Conservation (phyloP, 495 filamentous ascomycete species). For the Hypoxylon subgilvum region DNA sequence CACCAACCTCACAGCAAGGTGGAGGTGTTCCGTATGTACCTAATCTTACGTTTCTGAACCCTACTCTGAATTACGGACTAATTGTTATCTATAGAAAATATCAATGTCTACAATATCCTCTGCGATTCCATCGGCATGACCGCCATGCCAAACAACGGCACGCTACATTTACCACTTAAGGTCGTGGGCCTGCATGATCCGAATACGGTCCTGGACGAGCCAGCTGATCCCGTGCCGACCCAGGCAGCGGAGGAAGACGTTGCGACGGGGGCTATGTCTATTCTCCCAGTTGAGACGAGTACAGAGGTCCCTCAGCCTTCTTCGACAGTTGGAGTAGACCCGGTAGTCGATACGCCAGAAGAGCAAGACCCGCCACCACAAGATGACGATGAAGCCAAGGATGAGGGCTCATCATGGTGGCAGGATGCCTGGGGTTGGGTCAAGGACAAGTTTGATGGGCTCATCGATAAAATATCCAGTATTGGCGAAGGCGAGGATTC, state of each 20-base stretch:
- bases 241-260: constrained; percentile 17
- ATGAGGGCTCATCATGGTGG: constrained; percentile 29
- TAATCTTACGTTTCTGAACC: neutral
- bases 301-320: constrained; percentile 12
- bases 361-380: constrained; percentile 31
- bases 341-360: constrained; percentile 7
- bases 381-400: constrained; percentile 22
- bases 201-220: constrained; percentile 38
- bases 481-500: constrained; percentile 9
- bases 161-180: constrained; percentile 75
- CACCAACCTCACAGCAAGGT: constrained; percentile 80
- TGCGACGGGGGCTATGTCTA: constrained; percentile 18
- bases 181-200: constrained; percentile 69
- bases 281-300: constrained; percentile 14
- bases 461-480: constrained; percentile 49
- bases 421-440: constrained; percentile 57
- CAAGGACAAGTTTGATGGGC: constrained; percentile 50
- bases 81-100: constrained; percentile 72
- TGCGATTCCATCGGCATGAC: constrained; percentile 79
- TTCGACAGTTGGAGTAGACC: constrained; percentile 24
- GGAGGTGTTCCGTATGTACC: constrained; percentile 80
- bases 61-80: constrained; percentile 21
- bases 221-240: constrained; percentile 42
- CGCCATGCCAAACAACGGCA: constrained; percentile 83
- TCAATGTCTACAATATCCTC: constrained; percentile 92